These are phyloP conservation scores for Gossypium arboreum DNA, from an alignment of 345 rosid species.

Conservation along the genomic window DNA sequence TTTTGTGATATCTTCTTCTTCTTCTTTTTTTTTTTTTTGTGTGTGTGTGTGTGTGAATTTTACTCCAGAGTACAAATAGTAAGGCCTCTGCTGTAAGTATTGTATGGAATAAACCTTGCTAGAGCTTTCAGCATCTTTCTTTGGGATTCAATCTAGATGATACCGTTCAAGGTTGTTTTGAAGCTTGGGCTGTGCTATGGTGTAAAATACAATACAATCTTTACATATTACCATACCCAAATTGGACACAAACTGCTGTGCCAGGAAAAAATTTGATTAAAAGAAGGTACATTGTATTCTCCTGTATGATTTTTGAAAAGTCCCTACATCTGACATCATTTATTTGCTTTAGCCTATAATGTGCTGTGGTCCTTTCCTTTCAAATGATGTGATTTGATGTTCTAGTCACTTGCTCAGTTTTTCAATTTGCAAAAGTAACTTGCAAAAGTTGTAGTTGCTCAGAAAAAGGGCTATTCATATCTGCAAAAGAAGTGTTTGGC, in stretches of 20 bases:
- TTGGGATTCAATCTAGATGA: conserved; percentile 6
- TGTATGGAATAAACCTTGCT: neutral
- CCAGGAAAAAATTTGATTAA: neutral
- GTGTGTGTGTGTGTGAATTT: neutral
- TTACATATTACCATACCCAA: neutral
- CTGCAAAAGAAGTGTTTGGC: neutral
- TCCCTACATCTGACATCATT: neutral
- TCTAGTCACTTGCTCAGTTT: neutral
- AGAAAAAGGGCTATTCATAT: neutral
- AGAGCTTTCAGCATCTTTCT: conserved; percentile 3
- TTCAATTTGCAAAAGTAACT: neutral
- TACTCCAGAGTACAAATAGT: neutral
- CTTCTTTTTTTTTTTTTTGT: neutral
- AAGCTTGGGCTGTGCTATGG: neutral
- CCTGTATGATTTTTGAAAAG: neutral
- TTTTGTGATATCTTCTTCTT: neutral
- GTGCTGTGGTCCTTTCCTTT: neutral
- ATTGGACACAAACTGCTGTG: neutral
- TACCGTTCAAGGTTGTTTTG: neutral
- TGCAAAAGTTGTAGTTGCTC: neutral
- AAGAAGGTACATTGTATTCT: neutral
- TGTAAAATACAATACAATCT: neutral
- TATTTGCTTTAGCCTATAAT: neutral
- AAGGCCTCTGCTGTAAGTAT: neutral
- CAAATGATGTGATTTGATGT: neutral